These are phyloP conservation scores for Pulveroboletus ravenelii DNA, from an alignment of 768 basidiomycete species.

Conservation along the genomic window DNA sequence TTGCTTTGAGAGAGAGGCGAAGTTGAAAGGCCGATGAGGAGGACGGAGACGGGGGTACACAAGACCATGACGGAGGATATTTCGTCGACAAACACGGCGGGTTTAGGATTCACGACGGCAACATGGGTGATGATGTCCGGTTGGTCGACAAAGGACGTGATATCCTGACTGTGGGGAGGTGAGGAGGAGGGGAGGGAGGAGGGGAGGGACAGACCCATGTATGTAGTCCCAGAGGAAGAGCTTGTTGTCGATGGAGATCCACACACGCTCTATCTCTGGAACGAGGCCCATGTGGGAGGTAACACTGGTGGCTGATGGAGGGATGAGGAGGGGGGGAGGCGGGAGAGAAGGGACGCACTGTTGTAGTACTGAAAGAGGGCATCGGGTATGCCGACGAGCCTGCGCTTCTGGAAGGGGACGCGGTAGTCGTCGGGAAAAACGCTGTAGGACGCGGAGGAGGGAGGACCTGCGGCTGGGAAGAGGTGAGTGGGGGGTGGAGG, in stretches of 20 bases:
- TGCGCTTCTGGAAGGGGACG: constrained; percentile 75
- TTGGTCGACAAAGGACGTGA: constrained; percentile 89
- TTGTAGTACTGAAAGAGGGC: constrained; percentile 74
- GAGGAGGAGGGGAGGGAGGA: constrained; percentile 1
- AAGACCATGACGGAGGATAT: constrained; percentile 86
- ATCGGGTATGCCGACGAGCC: constrained; percentile 73
- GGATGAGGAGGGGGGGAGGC: constrained; percentile 8
- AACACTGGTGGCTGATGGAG: constrained; percentile 52
- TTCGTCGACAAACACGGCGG: constrained; percentile 86
- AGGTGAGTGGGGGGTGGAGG: constrained; percentile 5
- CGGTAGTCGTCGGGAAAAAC: constrained; percentile 73
- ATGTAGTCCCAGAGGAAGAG: constrained; percentile 96
- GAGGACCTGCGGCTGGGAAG: constrained; percentile 51
- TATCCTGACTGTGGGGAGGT: constrained; percentile 60
- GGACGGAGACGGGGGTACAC: constrained; percentile 78
- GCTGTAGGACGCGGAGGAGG: constrained; percentile 74
- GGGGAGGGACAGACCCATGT: constrained; percentile 63
- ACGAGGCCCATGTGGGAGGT: constrained; percentile 86
- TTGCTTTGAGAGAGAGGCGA: constrained; percentile 40
- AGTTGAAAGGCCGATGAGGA: constrained; percentile 75
- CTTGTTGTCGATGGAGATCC: constrained; percentile 93
- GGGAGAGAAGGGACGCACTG: constrained; percentile 40
- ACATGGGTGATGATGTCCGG: constrained; percentile 87
- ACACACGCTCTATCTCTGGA: constrained; percentile 89
- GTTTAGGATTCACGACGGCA: constrained; percentile 80